A percentile compares a stretch with the other conserved stretches of the same genome.
phyloP scores from a whole-genome alignment of 164 flowering plant species.

The Liquidambar formosana region DNA sequence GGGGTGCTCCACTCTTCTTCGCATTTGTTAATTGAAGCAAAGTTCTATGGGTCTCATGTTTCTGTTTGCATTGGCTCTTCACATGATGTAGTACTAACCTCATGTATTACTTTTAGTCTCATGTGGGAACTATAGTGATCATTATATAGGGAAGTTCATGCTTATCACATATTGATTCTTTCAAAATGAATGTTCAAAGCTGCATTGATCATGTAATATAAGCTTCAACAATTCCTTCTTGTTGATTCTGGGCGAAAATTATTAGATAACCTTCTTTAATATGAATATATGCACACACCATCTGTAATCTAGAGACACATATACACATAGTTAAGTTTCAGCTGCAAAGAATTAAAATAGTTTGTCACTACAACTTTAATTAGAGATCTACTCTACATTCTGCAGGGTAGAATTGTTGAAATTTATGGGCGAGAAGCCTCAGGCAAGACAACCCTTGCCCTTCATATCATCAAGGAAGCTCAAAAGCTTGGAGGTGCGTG shows the following conservation, averaged over 20 bases:
- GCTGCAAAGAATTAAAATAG: background rate
- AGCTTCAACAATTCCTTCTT: background rate
- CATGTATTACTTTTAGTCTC: background rate
- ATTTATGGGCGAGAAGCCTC: slow-evolving; percentile 90
- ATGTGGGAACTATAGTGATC: background rate
- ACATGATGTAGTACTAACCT: too few species aligned
- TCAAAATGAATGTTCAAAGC: background rate
- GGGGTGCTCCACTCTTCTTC: too few species aligned
- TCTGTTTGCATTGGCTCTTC: too few species aligned
- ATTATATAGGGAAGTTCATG: background rate
- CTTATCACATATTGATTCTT: too few species aligned
- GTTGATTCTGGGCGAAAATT: too few species aligned
- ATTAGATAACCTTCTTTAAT: background rate
- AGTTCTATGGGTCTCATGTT: too few species aligned
- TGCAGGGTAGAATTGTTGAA: slow-evolving; percentile 90
- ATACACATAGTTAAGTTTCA: background rate
- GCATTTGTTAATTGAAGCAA: too few species aligned
- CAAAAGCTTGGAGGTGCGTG: slow-evolving; percentile 82
- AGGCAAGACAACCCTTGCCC: slow-evolving; percentile 90
- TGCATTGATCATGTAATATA: background rate
- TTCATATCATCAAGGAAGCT: slow-evolving; percentile 85
- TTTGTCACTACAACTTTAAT: background rate
- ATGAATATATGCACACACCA: background rate
- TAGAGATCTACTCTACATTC: slow-evolving; percentile 4
- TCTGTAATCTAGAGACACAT: too few species aligned